phyloP scores from a whole-genome alignment of 257 asterid genomes.

The Solanum gracilifrons region DNA sequence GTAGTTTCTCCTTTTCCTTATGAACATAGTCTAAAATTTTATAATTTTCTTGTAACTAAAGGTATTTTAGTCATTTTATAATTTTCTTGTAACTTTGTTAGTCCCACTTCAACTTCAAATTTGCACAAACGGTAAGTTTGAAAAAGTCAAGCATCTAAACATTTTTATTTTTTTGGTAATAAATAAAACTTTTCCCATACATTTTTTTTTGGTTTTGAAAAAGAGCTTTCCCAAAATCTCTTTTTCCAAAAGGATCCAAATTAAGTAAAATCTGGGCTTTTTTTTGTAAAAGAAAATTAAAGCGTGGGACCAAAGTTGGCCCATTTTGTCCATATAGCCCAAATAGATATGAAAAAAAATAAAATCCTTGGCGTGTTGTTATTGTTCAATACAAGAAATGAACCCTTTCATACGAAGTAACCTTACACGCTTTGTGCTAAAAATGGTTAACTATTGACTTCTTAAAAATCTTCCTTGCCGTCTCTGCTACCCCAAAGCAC shows the following conservation, averaged over 20 bases:
- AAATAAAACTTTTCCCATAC: background rate
- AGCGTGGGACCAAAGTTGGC: background rate
- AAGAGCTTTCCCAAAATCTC: background rate
- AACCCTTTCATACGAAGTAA: background rate
- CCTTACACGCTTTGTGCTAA: background rate
- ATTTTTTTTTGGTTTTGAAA: background rate
- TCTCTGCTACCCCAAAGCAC: conserved; percentile 12
- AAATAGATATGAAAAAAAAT: background rate
- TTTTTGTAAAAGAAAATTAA: background rate
- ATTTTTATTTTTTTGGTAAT: background rate
- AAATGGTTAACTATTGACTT: conserved; percentile 9
- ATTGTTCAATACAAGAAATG: background rate
- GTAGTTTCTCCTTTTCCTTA: too few relatives aligned
- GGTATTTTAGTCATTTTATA: too few relatives aligned
- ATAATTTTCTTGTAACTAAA: background rate
- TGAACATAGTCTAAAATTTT: too few relatives aligned
- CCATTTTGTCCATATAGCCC: background rate
- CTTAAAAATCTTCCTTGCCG: conserved; percentile 14
- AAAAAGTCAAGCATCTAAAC: background rate
- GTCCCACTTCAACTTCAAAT: background rate
- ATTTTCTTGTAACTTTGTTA: background rate
- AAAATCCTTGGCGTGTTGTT: background rate
- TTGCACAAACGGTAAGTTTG: background rate
- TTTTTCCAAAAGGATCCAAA: background rate
- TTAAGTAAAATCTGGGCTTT: background rate